Conservation (phyloP, 805 yeast species). For the Kazachstania kunashirensis region DNA sequence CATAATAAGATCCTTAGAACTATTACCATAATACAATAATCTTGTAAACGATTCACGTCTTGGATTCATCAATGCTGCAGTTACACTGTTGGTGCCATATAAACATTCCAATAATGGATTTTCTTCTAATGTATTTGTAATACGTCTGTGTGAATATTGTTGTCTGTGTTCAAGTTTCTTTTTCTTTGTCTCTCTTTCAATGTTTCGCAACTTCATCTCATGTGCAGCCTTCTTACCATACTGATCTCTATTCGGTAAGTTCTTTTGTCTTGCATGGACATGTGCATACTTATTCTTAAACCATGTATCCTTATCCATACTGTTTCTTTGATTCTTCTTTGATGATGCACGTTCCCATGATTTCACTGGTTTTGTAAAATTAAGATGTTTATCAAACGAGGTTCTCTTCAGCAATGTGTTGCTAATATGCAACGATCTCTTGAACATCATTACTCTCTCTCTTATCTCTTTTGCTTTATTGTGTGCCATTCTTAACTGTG, state of each 20-base stretch:
- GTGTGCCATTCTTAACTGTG: background rate
- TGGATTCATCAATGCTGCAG: constrained; percentile 53
- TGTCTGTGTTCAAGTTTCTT: constrained; percentile 6
- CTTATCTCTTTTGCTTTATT: too few species aligned
- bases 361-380: constrained; percentile 26
- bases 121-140: constrained; percentile 20
- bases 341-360: constrained; percentile 58
- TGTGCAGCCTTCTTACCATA: constrained; percentile 8
- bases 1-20: constrained; percentile 15
- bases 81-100: constrained; percentile 67
- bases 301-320: constrained; percentile 52
- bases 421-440: background rate
- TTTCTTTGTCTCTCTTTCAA: constrained; percentile 5
- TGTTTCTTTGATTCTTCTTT: constrained; percentile 22
- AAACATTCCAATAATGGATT: constrained; percentile 57
- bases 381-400: constrained; percentile 1
- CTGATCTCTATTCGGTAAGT: constrained; percentile 8
- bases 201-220: background rate
- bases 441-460: background rate
- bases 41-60: constrained; percentile 38
- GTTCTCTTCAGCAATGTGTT: background rate
- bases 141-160: background rate
- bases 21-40: constrained; percentile 32
- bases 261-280: constrained; percentile 44
- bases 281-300: constrained; percentile 57